Evolutionary conservation across 2,329 filamentous ascomycete genomes (phyloP).

Genomic region (Mariannaea elegans): DNA sequence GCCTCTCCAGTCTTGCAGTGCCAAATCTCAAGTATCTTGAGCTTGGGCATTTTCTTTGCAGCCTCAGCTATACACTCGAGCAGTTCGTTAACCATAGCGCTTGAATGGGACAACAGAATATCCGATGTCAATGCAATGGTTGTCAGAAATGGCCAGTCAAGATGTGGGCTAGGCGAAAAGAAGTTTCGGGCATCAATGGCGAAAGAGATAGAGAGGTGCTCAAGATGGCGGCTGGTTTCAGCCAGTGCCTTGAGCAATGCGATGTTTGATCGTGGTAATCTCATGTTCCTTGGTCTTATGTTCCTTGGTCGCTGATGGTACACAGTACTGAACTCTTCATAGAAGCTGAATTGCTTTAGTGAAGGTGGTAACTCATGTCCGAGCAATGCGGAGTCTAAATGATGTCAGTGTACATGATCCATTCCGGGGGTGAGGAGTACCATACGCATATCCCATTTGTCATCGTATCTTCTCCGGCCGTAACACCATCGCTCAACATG

Average conservation of each 20-base stretch:
- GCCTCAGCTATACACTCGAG: not conserved
- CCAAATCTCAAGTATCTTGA: conserved; percentile 22
- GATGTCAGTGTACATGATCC: not conserved
- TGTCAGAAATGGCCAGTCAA: conserved; percentile 1
- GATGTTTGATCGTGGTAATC: conserved; percentile 10
- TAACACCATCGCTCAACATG: conserved; percentile 27
- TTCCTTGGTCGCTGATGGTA: conserved; percentile 10
- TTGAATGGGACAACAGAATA: not conserved
- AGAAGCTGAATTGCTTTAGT: conserved; percentile 24
- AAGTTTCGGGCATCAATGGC: conserved; percentile 5
- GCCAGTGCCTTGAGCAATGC: conserved; percentile 6
- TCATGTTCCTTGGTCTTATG: conserved; percentile 3
- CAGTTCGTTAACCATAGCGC: not conserved
- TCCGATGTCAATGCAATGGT: conserved; percentile 13
- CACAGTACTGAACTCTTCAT: conserved; percentile 11
- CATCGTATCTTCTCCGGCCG: not conserved
- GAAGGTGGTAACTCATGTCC: conserved; percentile 9
- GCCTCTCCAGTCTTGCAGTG: not conserved
- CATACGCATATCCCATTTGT: not conserved
- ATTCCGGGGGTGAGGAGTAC: not conserved
- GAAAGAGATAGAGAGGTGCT: conserved; percentile 24
- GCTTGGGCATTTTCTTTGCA: conserved; percentile 12
- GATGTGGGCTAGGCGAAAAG: not conserved
- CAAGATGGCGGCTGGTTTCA: not conserved
- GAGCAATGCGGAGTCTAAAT: conserved; percentile 2